Evolutionary conservation across 2,329 filamentous ascomycete species (phyloP).

Genomic region (Diaporthe batatas): DNA sequence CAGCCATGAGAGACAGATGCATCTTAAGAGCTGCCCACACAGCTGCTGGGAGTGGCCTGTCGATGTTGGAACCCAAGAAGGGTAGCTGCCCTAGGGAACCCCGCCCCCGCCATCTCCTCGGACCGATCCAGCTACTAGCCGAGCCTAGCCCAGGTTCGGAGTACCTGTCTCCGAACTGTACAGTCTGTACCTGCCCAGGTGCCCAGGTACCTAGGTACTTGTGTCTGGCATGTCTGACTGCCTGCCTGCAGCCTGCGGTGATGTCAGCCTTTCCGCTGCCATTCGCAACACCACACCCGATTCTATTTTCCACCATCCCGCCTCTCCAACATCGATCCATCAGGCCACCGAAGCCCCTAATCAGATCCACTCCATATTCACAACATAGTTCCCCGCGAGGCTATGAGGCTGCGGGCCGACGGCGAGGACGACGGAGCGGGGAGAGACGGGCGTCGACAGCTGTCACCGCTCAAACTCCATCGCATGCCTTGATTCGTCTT

Average conservation of each 20-base stretch:
- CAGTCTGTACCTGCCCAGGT: too few relatives aligned
- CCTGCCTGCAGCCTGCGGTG: background rate
- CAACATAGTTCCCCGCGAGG: background rate
- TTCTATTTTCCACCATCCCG: too few relatives aligned
- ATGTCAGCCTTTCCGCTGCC: background rate
- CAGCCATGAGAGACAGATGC: too few relatives aligned
- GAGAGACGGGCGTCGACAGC: background rate
- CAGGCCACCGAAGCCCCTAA: background rate
- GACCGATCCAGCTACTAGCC: background rate
- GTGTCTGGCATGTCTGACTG: too few relatives aligned
- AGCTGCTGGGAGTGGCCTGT: background rate
- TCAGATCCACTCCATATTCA: background rate
- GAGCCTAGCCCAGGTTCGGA: too few relatives aligned
- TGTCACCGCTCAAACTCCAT: background rate
- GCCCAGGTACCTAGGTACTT: background rate
- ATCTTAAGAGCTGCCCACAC: too few relatives aligned
- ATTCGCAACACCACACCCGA: background rate
- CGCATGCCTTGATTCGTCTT: background rate
- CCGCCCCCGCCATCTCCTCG: too few relatives aligned
- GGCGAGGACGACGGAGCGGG: background rate
- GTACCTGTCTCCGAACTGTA: too few relatives aligned
- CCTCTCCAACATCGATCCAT: background rate
- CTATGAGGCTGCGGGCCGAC: conserved; percentile 6
- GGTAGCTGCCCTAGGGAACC: too few relatives aligned
- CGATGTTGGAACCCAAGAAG: background rate